Conservation (phyloP, 352 stramenopile species). For the Phytophthora palmivora region DNA sequence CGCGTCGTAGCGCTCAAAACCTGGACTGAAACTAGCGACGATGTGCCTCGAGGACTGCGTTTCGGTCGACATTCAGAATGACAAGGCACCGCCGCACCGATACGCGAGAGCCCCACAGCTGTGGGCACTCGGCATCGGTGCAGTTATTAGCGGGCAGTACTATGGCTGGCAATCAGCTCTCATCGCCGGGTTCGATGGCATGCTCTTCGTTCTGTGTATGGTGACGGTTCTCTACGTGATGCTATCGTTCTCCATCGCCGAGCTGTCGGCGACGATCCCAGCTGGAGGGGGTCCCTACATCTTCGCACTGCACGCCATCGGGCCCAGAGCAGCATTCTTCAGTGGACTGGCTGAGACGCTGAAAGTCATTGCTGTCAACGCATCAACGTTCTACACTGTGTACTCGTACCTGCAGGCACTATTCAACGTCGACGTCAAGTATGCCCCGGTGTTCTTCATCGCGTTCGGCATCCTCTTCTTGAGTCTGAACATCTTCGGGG, state of each 20-base stretch:
- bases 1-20: slow-evolving; percentile 4
- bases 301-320: slow-evolving; percentile 73
- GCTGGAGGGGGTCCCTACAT: slow-evolving; percentile 72
- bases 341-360: slow-evolving; percentile 70
- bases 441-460: slow-evolving; percentile 59
- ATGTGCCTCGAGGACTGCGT: slow-evolving; percentile 17
- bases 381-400: slow-evolving; percentile 61
- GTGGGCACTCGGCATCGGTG: slow-evolving; percentile 55
- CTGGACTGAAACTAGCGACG: slow-evolving; percentile 1
- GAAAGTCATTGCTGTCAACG: slow-evolving; percentile 68
- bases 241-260: slow-evolving; percentile 79
- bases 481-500: slow-evolving; percentile 64
- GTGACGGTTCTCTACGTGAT: slow-evolving; percentile 77
- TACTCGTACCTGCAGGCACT: slow-evolving; percentile 42
- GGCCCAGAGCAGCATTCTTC: slow-evolving; percentile 45
- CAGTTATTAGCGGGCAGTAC: slow-evolving; percentile 68
- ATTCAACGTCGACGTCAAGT: slow-evolving; percentile 49
- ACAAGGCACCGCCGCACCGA: slow-evolving; percentile 40
- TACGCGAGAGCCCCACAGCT: slow-evolving; percentile 70
- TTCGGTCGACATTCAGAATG: slow-evolving; percentile 19
- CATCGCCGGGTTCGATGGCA: slow-evolving; percentile 67
- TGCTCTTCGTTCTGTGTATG: slow-evolving; percentile 67
- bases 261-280: slow-evolving; percentile 69
- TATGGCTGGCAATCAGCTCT: slow-evolving; percentile 78
- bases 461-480: slow-evolving; percentile 65